phyloP scores from a whole-genome alignment of 108 stramenopile genomes.

The Schizochytrium sp. region DNA sequence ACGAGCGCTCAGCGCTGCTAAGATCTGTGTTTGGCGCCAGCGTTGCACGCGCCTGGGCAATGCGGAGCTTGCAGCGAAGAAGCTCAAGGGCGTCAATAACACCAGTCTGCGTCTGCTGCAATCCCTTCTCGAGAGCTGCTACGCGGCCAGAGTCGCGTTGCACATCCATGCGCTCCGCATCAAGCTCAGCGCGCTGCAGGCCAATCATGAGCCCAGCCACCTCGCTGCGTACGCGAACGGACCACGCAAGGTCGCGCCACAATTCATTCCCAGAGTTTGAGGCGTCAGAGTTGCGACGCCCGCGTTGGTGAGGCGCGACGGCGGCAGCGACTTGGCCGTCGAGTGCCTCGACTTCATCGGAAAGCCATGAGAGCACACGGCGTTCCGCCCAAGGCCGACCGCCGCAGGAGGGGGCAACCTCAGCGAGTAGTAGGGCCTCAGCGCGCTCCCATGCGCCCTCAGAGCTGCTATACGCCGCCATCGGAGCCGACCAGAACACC shows the following conservation, averaged over 20 bases:
- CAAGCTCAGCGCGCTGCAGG: constrained; percentile 27
- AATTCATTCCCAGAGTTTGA: no score
- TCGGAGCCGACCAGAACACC: not conserved
- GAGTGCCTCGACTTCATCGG: constrained; percentile 10
- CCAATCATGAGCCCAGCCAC: constrained; percentile 19
- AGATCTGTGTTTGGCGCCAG: not conserved
- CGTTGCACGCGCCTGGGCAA: not conserved
- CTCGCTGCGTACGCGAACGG: not conserved
- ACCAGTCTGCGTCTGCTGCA: not conserved
- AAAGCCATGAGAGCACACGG: constrained; percentile 11
- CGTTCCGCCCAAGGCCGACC: not conserved
- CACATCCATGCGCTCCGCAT: constrained; percentile 22
- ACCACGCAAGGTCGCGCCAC: constrained; percentile 25
- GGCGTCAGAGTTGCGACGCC: no score
- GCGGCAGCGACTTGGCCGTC: not conserved
- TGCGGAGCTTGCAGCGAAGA: not conserved
- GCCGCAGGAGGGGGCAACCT: constrained; percentile 14
- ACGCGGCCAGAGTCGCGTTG: not conserved
- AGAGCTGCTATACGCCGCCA: not conserved
- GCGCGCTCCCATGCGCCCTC: not conserved
- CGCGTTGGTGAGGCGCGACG: not conserved
- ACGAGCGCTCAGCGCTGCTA: not conserved
- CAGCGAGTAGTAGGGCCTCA: not conserved
- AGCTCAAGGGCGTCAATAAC: constrained; percentile 1
- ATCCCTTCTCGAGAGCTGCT: not conserved